A percentile compares a stretch with the other conserved stretches of the same genome.
Evolutionary conservation across 495 filamentous ascomycete species (phyloP).

Genomic region (Bombardia bombarda): DNA sequence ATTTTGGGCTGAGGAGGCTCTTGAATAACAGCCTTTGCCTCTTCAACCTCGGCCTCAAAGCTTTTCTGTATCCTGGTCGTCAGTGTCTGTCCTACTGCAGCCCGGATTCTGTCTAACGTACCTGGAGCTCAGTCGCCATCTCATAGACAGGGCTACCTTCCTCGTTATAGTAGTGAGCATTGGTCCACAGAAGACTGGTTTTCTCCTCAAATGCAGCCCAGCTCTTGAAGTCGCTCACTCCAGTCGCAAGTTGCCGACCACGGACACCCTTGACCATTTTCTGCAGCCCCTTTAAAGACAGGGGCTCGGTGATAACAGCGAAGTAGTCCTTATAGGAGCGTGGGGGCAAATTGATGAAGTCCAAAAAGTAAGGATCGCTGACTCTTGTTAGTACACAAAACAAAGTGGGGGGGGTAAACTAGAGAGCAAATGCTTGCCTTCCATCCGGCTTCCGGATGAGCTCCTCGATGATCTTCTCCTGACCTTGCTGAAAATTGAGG

Average conservation of each 20-base stretch:
- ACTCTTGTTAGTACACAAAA: constrained; percentile 24
- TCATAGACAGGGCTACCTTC: constrained; percentile 71
- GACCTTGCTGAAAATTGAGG: constrained; percentile 67
- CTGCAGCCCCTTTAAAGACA: constrained; percentile 62
- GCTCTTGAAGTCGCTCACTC: constrained; percentile 61
- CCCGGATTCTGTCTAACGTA: constrained; percentile 17
- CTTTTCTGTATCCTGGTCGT: constrained; percentile 35
- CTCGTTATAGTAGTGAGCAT: constrained; percentile 83
- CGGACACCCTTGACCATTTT: constrained; percentile 63
- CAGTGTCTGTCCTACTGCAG: background rate
- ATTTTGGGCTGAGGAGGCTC: constrained; percentile 67
- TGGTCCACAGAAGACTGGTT: constrained; percentile 70
- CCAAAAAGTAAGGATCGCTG: constrained; percentile 45
- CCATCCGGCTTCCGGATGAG: constrained; percentile 55
- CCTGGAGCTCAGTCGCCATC: constrained; percentile 68
- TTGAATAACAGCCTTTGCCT: constrained; percentile 56
- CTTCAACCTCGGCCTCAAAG: constrained; percentile 56
- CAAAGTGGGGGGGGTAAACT: too few relatives aligned
- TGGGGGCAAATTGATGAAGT: constrained; percentile 60
- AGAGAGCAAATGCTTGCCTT: too few relatives aligned
- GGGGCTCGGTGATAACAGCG: constrained; percentile 60
- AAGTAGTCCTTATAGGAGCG: constrained; percentile 67
- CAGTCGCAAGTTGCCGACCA: constrained; percentile 54
- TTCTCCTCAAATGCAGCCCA: constrained; percentile 78
- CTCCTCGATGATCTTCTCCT: constrained; percentile 70